Conservation (phyloP, 495 filamentous ascomycete species). For the Usnea hakonensis region DNA sequence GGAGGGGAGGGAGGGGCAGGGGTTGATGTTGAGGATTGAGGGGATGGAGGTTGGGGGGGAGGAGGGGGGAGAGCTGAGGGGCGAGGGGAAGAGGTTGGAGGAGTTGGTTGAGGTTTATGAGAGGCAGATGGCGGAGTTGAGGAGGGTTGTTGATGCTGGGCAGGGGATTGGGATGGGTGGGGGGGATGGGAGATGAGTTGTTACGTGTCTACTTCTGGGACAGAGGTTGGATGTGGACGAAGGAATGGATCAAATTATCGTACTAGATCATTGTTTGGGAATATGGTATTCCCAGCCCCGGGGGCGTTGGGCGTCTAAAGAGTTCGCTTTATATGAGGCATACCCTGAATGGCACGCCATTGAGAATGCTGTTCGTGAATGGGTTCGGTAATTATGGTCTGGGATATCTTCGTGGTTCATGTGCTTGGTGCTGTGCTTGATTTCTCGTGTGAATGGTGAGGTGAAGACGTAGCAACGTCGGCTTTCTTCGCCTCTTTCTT, state of each 20-base stretch:
- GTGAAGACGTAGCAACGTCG: slow-evolving; percentile 49
- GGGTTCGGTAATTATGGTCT: neutral
- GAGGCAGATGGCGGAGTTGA: slow-evolving; percentile 21
- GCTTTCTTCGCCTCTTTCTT: slow-evolving; percentile 60
- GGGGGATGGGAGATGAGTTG: neutral
- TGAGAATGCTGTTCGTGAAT: neutral
- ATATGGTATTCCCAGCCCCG: neutral
- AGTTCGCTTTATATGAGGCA: neutral
- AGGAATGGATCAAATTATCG: neutral
- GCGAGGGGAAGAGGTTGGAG: slow-evolving; percentile 15
- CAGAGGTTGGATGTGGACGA: neutral
- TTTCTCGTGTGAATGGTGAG: slow-evolving; percentile 31
- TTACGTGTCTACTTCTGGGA: neutral
- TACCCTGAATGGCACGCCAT: neutral
- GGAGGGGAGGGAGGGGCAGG: slow-evolving; percentile 6
- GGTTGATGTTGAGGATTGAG: slow-evolving; percentile 25
- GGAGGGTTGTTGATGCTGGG: slow-evolving; percentile 22
- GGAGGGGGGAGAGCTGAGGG: neutral
- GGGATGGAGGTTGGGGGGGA: slow-evolving; percentile 14
- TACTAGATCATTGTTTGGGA: neutral
- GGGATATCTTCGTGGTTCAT: neutral
- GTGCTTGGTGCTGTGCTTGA: neutral
- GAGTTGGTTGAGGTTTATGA: slow-evolving; percentile 19
- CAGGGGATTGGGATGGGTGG: neutral
- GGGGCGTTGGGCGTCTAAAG: neutral